Evolutionary conservation across 768 basidiomycete species (phyloP), one percentile per base, ranked within the genome.

Genomic region (Serendipita vermifera): DNA sequence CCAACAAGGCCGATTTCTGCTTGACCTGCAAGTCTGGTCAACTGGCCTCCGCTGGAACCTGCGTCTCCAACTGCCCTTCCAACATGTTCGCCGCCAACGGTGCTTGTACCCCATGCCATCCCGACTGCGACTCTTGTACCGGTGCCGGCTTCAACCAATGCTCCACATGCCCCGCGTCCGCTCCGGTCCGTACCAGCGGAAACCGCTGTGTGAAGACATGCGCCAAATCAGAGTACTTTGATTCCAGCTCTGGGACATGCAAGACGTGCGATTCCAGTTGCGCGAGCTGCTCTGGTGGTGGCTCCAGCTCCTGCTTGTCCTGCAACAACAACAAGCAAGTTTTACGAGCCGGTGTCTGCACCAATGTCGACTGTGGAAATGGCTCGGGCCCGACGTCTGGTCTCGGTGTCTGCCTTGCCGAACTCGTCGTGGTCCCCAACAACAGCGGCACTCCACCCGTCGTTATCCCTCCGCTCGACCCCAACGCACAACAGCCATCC

Each of bases 181-280:
- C 81, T 0, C 89, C 87, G 0, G 85, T 90, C 35, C 78, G 82
- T 41, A 77, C 77, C 35, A 36, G 35, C 41, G 40, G 33, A 20
- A 87, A 87, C 26, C 76, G 88, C 54, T 91, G 88, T 66, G 75
- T 90, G 7, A 77, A 83, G 24, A 85, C 83, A 11, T 91, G 89
- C 65, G 76, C 76, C 67, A 75, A 81, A 64, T 71, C 73, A 3
- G 78, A 90, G 65, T 90, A 76, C 66, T 84, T 86, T 61, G 87
- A 91, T 67, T 67, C 69, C 6, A 74, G 80, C 0, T 75, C 79
- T 3, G 74, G 75, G 15, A 69, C 77, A 4, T 92, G 88, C 65
- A 75, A 81, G 62, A 65, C 79, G 0, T 91, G 88, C 64, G 85
- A 89, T 65, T 71, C 77, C 24, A 80, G 78, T 61, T 92, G 89